phyloP scores from a whole-genome alignment of 345 rosid species.

The Sisymbrium irio region DNA sequence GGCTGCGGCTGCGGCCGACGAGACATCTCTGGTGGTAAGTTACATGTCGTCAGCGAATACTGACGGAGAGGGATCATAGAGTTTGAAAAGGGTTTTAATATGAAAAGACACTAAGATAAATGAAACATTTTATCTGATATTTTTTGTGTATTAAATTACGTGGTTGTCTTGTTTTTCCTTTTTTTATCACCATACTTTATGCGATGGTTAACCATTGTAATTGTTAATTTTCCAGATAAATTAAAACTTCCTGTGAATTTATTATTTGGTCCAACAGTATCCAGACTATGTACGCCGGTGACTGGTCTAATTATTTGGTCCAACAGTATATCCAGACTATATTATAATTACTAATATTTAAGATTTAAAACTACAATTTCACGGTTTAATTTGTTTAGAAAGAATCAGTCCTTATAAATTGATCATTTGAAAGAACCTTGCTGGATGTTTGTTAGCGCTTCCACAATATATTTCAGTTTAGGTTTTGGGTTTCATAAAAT shows the following conservation, averaged over 20 bases:
- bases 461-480: not conserved
- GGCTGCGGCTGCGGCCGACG: slow-evolving; percentile 45
- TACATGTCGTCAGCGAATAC: slow-evolving; percentile 82
- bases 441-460: not conserved
- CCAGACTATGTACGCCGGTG: no score
- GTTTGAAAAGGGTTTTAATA: not conserved
- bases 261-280: not conserved
- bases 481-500: not conserved
- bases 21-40: slow-evolving; percentile 71
- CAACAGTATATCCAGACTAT: no score
- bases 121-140: not conserved
- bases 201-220: not conserved
- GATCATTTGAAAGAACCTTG: not conserved
- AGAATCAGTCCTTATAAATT: not conserved
- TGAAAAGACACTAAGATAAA: not conserved
- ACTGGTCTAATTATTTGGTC: no score
- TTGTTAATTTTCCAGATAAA: not conserved
- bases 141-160: slow-evolving; percentile 8
- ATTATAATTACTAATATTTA: no score
- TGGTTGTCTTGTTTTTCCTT: not conserved
- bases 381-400: not conserved
- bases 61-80: slow-evolving; percentile 54
- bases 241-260: not conserved
- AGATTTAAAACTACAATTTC: not conserved
- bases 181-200: slow-evolving; percentile 4